Base-by-base conservation (phyloP, 2,329 filamentous ascomycete species). In the Penicillium sp. region DNA sequence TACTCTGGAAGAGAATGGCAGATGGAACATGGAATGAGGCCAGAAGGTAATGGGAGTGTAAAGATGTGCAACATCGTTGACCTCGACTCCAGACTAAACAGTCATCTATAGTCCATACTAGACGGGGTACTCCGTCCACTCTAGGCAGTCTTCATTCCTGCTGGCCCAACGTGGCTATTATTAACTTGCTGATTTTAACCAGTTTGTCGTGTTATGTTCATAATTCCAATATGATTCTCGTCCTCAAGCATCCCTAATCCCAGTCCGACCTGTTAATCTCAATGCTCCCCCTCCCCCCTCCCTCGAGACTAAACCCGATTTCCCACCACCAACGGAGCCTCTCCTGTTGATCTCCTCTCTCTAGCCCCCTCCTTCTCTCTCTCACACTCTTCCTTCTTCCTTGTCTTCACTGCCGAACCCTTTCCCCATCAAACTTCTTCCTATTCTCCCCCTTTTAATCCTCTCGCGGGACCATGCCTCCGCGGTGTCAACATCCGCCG, bases 401-500 rank as follows among this genome's bases (percentile, higher is more conserved):
- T 19, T 28, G 30, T 37, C 30, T 37, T 10, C 49, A 38, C 35
- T 52, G 30, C 49, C 26, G 22, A 30, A 30, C 14, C 33, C 22
- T 53, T 22, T 16, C 42, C 42, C 37, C 19, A 28, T 48, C 16
- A 16, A 28, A 25, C 13, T 37, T 46, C 45, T 28, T 55, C 43
- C 53, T 45, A 61, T 55, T 58, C 57, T 1, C 53, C 59, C 55
- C 54, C 55, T 28, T 2, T 30, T 55, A 51, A 51, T 57, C 51
- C 57, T 53, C 52, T 57, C 53, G 53, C 59, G 65, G 59, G 71
- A 73, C 60, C 70, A 75, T 75, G 72, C 67, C 70, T 71, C 66
- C 69, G 64, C 68, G 63, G 68, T 65, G 60, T 63, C 70, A 66
- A 65, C 71, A 60, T 70, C 68, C 70, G 67, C 70, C 69, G 68